A percentile compares a stretch with the other conserved stretches of the same genome.
These are phyloP conservation scores for Phlebopus sp. DNA, from an alignment of 1,284 basidiomycete genomes.

Conservation along the genomic window DNA sequence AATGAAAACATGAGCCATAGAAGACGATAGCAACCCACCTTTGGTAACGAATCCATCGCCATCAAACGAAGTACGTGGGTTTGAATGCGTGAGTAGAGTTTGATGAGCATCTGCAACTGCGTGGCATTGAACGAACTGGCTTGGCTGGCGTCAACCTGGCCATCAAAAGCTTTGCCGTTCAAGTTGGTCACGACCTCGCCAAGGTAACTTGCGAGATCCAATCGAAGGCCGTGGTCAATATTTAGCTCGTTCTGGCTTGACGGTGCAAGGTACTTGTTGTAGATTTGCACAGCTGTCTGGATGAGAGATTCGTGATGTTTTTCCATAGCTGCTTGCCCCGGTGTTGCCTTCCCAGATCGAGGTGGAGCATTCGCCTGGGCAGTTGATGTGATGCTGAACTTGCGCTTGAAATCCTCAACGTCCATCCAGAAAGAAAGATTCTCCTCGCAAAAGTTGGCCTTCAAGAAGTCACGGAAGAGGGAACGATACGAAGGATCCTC, in stretches of 20 bases:
- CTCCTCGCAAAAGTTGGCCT: conserved; percentile 96
- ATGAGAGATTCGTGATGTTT: conserved; percentile 95
- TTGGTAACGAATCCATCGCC: conserved; percentile 97
- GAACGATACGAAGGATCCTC: conserved; percentile 89
- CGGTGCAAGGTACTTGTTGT: conserved; percentile 93
- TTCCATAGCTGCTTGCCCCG: conserved; percentile 91
- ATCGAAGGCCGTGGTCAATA: conserved; percentile 94
- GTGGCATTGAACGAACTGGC: conserved; percentile 83
- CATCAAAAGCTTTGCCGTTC: conserved; percentile 75
- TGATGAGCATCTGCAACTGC: conserved; percentile 91
- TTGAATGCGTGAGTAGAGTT: conserved; percentile 94
- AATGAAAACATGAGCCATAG: not conserved
- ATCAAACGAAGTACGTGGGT: conserved; percentile 95
- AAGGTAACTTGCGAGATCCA: conserved; percentile 91
- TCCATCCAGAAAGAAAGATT: conserved; percentile 97
- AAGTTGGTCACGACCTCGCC: conserved; percentile 78
- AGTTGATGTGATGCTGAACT: conserved; percentile 93
- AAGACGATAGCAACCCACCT: conserved; percentile 48
- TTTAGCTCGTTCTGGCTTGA: conserved; percentile 95
- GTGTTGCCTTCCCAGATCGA: conserved; percentile 49
- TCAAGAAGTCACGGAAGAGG: conserved; percentile 92
- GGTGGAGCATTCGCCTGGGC: conserved; percentile 65
- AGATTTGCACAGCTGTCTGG: conserved; percentile 91
- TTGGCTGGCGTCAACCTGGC: conserved; percentile 77
- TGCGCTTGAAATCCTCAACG: conserved; percentile 94